Percentiles rank a stretch among this genome's conserved stretches.
Conservation (phyloP, 1,139 yeast species). For the Scheffersomyces titani region DNA sequence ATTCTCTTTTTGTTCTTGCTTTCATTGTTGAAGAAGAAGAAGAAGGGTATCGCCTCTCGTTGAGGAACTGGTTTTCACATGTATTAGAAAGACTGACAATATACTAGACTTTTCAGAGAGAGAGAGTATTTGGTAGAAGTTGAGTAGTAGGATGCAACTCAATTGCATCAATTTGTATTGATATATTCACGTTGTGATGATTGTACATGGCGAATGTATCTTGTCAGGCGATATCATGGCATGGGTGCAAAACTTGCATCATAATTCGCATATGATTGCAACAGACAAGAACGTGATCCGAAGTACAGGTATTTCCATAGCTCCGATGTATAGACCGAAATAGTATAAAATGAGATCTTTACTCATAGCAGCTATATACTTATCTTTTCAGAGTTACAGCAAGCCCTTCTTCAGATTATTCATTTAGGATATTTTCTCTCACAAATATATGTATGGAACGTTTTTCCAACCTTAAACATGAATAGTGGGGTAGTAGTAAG, state of each 20-base stretch:
- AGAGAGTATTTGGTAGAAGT: background rate
- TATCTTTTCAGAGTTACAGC: too few relatives aligned
- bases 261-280: background rate
- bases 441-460: background rate
- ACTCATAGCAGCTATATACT: too few relatives aligned
- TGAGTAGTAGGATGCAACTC: background rate
- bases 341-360: background rate
- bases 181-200: background rate
- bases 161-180: background rate
- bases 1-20: constrained; percentile 42
- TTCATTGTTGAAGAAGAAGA: constrained; percentile 26
- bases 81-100: background rate
- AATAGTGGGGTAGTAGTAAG: background rate
- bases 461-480: background rate
- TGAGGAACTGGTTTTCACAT: background rate
- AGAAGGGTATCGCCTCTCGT: background rate
- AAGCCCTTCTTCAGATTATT: too few relatives aligned
- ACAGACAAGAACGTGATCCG: background rate
- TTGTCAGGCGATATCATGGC: background rate
- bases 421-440: background rate
- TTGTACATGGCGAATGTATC: background rate
- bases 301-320: background rate
- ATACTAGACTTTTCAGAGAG: background rate
- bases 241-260: background rate
- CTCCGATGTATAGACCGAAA: background rate